phyloP scores from a whole-genome alignment of 306 rosid species.

The Corylus avellana region DNA sequence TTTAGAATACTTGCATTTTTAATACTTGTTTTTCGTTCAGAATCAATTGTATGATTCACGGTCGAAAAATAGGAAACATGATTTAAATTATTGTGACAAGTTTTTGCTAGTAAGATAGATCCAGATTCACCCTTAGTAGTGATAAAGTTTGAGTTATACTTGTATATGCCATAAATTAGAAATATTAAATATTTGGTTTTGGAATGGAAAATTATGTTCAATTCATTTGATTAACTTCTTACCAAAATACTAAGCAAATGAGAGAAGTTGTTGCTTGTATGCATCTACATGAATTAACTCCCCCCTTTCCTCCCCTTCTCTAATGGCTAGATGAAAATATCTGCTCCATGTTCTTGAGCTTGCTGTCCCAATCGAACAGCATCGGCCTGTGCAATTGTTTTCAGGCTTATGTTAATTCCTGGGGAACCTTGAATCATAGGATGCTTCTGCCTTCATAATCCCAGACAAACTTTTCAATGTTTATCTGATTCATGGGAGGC shows the following conservation, averaged over 20 bases:
- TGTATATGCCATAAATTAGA: neutral
- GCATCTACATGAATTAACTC: neutral
- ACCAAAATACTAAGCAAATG: neutral
- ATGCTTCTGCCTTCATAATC: slow-evolving; percentile 39
- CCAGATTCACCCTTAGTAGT: neutral
- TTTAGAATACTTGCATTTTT: neutral
- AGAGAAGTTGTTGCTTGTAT: neutral
- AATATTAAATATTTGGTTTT: neutral
- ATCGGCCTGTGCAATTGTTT: neutral
- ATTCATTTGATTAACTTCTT: neutral
- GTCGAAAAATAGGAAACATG: neutral
- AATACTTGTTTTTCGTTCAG: neutral
- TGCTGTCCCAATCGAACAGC: neutral
- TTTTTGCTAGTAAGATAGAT: neutral
- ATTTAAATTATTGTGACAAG: neutral
- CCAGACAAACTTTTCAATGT: slow-evolving; percentile 36
- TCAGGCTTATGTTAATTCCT: neutral
- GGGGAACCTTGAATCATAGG: neutral
- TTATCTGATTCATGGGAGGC: slow-evolving; percentile 59
- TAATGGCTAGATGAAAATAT: neutral
- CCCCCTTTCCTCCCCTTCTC: neutral
- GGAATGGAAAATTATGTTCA: neutral
- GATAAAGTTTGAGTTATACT: neutral
- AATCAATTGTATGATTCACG: neutral
- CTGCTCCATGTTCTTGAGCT: no score